phyloP scores from a whole-genome alignment of 164 flowering plant genomes.

The Umbellularia californica region DNA sequence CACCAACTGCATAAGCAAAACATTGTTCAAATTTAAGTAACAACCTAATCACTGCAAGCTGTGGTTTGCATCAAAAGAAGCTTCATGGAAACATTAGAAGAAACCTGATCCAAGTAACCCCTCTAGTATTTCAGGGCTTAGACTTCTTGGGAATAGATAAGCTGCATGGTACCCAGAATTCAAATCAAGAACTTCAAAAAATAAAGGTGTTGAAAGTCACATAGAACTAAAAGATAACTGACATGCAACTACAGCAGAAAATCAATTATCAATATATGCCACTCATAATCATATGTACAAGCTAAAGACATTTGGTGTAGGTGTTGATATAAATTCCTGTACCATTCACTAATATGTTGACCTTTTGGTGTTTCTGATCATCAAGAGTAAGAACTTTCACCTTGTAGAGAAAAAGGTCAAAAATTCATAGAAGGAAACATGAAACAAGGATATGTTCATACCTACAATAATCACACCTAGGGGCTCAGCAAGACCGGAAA shows the following conservation, averaged over 20 bases:
- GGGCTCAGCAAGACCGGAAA: slow-evolving; percentile 92
- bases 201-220: background rate
- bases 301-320: background rate
- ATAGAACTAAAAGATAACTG: too few species aligned
- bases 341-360: too few species aligned
- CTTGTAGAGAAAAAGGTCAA: too few species aligned
- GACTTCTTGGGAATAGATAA: slow-evolving; percentile 84
- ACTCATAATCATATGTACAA: background rate
- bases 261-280: background rate
- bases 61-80: background rate
- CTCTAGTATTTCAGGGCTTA: slow-evolving; percentile 87
- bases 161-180: slow-evolving; percentile 38
- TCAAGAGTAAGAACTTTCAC: too few species aligned
- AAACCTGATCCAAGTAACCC: slow-evolving; percentile 91
- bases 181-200: background rate
- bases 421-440: too few species aligned
- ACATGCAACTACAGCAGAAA: background rate
- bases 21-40: background rate
- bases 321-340: too few species aligned
- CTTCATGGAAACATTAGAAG: background rate
- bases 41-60: background rate
- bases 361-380: too few species aligned
- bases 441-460: slow-evolving; percentile 25
- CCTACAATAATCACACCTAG: slow-evolving; percentile 89
- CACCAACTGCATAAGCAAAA: slow-evolving; percentile 64